Percentiles rank a stretch among this genome's conserved stretches.
phyloP scores from a whole-genome alignment of 140 eudicot species.

The Oenanthe javanica region DNA sequence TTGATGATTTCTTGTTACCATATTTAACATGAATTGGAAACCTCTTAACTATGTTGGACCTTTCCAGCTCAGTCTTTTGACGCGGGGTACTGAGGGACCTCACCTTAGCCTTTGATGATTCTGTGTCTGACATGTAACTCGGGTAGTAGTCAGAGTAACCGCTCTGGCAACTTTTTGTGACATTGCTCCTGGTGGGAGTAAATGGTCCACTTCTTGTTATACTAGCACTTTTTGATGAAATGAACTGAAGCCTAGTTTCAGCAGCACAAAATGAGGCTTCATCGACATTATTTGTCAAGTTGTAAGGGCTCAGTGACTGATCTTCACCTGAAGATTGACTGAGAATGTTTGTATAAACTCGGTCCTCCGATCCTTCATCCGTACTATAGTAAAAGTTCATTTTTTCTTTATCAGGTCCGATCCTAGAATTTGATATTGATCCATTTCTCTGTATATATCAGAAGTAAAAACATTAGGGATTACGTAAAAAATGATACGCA shows the following conservation, averaged over 20 bases:
- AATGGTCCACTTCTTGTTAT: constrained; percentile 29
- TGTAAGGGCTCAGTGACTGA: constrained; percentile 30
- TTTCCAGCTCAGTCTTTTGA: constrained; percentile 46
- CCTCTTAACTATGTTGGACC: constrained; percentile 40
- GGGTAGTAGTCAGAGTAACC: constrained; percentile 57
- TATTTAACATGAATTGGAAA: constrained; percentile 32
- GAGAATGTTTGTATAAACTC: constrained; percentile 18
- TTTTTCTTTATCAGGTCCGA: neutral
- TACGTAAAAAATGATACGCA: neutral
- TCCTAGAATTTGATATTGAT: constrained; percentile 26
- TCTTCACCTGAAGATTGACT: constrained; percentile 60
- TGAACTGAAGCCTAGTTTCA: constrained; percentile 46
- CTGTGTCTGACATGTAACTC: constrained; percentile 73
- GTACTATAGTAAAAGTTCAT: neutral
- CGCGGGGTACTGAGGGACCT: constrained; percentile 80
- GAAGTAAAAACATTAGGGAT: neutral
- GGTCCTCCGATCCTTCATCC: neutral
- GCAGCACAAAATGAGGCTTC: constrained; percentile 36
- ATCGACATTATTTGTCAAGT: constrained; percentile 21
- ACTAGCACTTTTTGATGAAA: constrained; percentile 22
- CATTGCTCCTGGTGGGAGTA: constrained; percentile 44
- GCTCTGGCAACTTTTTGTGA: constrained; percentile 50
- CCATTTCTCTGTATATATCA: constrained; percentile 45
- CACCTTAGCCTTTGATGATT: constrained; percentile 68
- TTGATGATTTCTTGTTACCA: constrained; percentile 22